Evolutionary conservation across 176 grass and related monocot species (phyloP).

Genomic region (Paspalum notatum): DNA sequence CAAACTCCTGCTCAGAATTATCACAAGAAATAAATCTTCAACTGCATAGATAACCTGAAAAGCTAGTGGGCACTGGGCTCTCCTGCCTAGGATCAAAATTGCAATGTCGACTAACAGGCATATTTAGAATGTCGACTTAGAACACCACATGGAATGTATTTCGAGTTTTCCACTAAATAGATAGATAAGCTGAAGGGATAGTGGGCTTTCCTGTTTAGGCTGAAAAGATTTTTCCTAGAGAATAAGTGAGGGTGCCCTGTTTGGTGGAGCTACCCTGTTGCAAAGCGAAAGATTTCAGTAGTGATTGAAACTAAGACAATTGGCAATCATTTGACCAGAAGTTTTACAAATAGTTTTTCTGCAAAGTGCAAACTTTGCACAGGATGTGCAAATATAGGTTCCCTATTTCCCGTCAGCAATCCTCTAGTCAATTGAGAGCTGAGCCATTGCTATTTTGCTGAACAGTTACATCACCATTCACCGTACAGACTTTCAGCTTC

Average conservation of each 20-base stretch:
- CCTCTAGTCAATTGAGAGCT: too few relatives aligned
- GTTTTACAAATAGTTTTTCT: neutral
- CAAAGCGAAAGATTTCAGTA: neutral
- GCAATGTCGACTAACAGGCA: too few relatives aligned
- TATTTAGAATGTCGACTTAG: too few relatives aligned
- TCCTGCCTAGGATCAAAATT: neutral
- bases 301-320: neutral
- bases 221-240: too few relatives aligned
- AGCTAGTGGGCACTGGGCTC: neutral
- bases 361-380: neutral
- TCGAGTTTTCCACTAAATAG: neutral
- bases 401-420: slow-evolving; percentile 7
- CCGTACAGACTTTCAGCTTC: slow-evolving; percentile 10
- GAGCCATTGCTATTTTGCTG: neutral
- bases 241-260: too few relatives aligned
- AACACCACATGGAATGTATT: neutral
- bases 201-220: neutral
- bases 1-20: neutral
- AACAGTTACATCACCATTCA: slow-evolving; percentile 13
- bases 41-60: slow-evolving; percentile 7
- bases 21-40: neutral
- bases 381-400: neutral
- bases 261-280: neutral
- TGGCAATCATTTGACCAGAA: slow-evolving; percentile 12
- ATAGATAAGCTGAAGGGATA: neutral